Evolutionary conservation across 2,329 filamentous ascomycete genomes (phyloP).

Genomic region (Fonsecaea erecta): DNA sequence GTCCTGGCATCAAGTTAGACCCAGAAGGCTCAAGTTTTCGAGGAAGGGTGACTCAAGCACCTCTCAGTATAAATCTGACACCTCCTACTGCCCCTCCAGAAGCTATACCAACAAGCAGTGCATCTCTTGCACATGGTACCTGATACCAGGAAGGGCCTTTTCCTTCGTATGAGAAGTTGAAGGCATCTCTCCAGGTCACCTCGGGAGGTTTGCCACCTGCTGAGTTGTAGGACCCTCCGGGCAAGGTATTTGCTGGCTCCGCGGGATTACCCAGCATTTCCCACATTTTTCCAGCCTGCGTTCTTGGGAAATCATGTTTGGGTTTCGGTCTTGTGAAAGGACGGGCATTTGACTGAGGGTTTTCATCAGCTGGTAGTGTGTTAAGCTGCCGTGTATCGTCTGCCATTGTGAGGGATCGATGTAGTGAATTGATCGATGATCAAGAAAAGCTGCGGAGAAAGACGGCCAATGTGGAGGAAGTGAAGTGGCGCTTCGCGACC

Average conservation of each 20-base stretch:
- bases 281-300: conserved; percentile 55
- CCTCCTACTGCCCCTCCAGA: conserved; percentile 77
- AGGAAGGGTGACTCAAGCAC: conserved; percentile 54
- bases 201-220: conserved; percentile 60
- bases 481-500: not conserved
- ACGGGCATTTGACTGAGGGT: conserved; percentile 16
- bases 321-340: conserved; percentile 38
- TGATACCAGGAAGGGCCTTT: conserved; percentile 76
- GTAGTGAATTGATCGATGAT: conserved; percentile 7
- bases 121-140: conserved; percentile 81
- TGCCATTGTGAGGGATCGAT: conserved; percentile 41
- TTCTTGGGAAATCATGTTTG: conserved; percentile 50
- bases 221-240: conserved; percentile 63
- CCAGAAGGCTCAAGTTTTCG: conserved; percentile 6
- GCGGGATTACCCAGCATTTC: conserved; percentile 53
- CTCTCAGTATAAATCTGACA: conserved; percentile 73
- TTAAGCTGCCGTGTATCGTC: conserved; percentile 45
- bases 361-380: conserved; percentile 13
- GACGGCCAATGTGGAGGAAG: conserved; percentile 2
- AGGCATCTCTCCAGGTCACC: conserved; percentile 49
- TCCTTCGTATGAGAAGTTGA: conserved; percentile 61
- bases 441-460: conserved; percentile 10
- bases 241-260: conserved; percentile 59
- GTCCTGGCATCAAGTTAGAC: conserved; percentile 23
- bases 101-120: conserved; percentile 80